Percentiles rank a stretch among this genome's conserved stretches.
These are phyloP conservation scores for Solanum rostratum DNA, from an alignment of 257 asterid species.

Conservation along the genomic window DNA sequence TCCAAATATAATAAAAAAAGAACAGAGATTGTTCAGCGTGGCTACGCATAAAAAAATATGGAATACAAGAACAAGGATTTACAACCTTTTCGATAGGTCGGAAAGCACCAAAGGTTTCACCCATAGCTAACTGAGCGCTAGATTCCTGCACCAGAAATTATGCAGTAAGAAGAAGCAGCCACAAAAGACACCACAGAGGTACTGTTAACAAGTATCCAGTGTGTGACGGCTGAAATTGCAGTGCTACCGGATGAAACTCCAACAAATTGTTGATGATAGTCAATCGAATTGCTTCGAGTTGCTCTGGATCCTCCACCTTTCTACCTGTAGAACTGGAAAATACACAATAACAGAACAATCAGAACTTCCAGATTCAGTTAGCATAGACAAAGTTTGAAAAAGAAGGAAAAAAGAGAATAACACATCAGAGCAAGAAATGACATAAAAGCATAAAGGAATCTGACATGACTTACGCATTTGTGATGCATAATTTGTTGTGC, in stretches of 20 bases:
- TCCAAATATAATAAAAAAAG: background rate
- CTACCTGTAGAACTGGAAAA: slow-evolving; percentile 74
- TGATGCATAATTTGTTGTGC: slow-evolving; percentile 84
- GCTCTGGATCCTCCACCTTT: slow-evolving; percentile 84
- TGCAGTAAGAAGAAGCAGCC: slow-evolving; percentile 2
- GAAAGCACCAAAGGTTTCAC: slow-evolving; percentile 63
- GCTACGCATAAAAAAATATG: background rate
- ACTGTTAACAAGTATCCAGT: background rate
- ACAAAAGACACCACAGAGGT: slow-evolving; percentile 2
- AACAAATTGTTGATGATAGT: slow-evolving; percentile 88
- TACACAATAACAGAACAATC: background rate
- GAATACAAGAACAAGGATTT: background rate
- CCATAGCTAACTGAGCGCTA: slow-evolving; percentile 83
- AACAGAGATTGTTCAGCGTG: background rate
- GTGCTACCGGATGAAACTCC: slow-evolving; percentile 83
- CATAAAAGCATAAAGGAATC: background rate
- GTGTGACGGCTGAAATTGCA: background rate
- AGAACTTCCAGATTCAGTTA: background rate
- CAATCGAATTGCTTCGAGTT: slow-evolving; percentile 96
- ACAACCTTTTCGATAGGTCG: slow-evolving; percentile 53
- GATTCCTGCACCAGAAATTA: slow-evolving; percentile 61
- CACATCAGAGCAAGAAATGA: background rate
- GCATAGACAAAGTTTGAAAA: background rate
- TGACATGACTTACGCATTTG: slow-evolving; percentile 58
- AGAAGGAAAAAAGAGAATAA: background rate